Base-by-base conservation (phyloP, 73 alveolate species). In the Paramecium tetraurelia region DNA sequence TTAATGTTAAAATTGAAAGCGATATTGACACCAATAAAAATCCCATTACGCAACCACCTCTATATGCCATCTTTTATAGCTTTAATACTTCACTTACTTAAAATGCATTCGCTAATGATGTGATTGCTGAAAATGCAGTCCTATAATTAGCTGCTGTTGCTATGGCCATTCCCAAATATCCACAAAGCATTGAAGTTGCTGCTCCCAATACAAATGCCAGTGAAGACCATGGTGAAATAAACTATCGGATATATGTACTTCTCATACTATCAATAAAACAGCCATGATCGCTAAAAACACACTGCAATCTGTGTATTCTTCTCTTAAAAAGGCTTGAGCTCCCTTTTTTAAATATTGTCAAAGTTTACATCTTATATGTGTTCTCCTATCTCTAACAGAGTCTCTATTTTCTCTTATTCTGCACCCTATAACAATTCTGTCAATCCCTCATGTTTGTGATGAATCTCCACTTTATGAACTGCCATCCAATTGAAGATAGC, bases 11-110 rank as follows among this genome's bases (percentile, higher is more conserved):
- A 58, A 94, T 86, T 24, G 93, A 89, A 21, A 97, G 96, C 31
- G 97, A 98, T 27, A 97, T 93, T 8, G 98, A 95, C 35, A 96
- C 98, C 44, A 97, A 95, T 21, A 77, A 69, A 86, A 95, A 97
- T 57, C 99, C 99, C 80, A 97, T 94, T 12, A 95, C 98, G 24
- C 93, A 94, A 43, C 99, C 99, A 7, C 97, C 99, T 59, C 96
- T 84, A 87, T 72, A 97, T 58, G 99, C 99, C 11, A 95, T 96
- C 85, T 92, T 85, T 92, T 93, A 18, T 95, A 96, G 7, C 80
- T 41, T 10, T 1, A 1, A 77, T 57, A 14, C 83, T 12, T 80
- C 31, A 69, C 6, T 69, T 76, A 86, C 86, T 57, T 77, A 84
- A 59, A 96, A 90, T 8, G 87, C 96, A 58, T 92, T 36, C 16